Base-by-base conservation (phyloP, 2,329 filamentous ascomycete species). In the Hymenoscyphus occultus region DNA sequence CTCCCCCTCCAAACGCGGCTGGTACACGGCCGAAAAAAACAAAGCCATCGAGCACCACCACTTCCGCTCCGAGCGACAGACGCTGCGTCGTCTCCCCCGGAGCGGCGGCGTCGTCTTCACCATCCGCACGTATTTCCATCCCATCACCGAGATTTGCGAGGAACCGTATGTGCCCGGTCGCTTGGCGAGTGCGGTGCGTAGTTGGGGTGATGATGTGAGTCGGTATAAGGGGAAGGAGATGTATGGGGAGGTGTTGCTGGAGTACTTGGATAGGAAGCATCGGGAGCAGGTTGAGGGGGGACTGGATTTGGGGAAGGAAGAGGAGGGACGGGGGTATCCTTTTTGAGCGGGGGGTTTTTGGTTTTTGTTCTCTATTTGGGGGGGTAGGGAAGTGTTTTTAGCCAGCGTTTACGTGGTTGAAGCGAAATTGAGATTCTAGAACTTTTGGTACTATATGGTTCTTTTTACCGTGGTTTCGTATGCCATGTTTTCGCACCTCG, bases 161-260 rank as follows among this genome's bases (percentile, higher is more conserved):
- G 86, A 89, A 67, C 87, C 87, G 19, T 91, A 90, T 74, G 91
- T 96, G 0, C 91, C 92, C 0, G 91, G 92, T 0, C 77, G 92
- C 40, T 76, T 96, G 72, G 92, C 92, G 1, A 91, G 89, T 71
- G 91, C 90, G 5, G 79, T 96, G 3, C 80, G 92, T 48, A 94
- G 91, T 75, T 95, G 92, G 92, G 90, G 89, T 0, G 86, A 89
- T 56, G 88, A 92, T 77, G 91, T 95, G 7, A 84, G 84, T 16
- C 80, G 79, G 70, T 96, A 96, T 75, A 95, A 95, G 78, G 91
- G 92, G 0, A 86, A 83, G 74, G 89, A 91, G 69, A 86, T 83
- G 78, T 96, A 93, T 76, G 84, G 82, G 22, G 85, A 88, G 32
- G 87, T 94, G 0, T 71, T 96, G 73, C 77, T 96, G 66, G 88